Percentiles rank a stretch among this genome's conserved stretches.
Evolutionary conservation across 2,329 filamentous ascomycete species (phyloP).

Genomic region (Pochonia chlamydosporia): DNA sequence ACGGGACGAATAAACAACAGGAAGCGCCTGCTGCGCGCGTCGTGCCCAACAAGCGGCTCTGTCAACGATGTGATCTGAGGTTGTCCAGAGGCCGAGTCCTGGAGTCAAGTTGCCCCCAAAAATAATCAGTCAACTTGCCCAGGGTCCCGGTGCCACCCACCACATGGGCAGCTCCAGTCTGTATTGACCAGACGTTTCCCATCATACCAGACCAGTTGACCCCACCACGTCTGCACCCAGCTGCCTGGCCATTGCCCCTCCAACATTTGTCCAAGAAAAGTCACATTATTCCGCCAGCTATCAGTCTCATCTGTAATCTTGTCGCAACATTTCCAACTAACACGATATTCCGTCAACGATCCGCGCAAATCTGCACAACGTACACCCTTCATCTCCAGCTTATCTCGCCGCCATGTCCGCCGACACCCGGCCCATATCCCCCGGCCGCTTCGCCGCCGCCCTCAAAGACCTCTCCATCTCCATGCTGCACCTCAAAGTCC

Average conservation of each 20-base stretch:
- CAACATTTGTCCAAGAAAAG: too few species aligned
- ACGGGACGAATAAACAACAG: not conserved
- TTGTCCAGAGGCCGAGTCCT: too few species aligned
- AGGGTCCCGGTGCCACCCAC: too few species aligned
- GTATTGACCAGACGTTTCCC: not conserved
- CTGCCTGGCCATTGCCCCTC: not conserved
- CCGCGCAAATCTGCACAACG: too few species aligned
- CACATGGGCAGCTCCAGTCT: not conserved
- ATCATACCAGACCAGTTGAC: too few species aligned
- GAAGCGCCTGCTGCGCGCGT: not conserved
- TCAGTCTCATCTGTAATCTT: not conserved
- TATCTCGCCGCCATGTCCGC: constrained; percentile 48
- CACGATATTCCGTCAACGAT: too few species aligned
- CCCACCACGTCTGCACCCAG: not conserved
- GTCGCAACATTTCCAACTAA: too few species aligned
- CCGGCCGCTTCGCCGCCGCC: constrained; percentile 59
- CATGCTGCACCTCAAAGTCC: constrained; percentile 66
- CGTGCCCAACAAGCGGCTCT: not conserved
- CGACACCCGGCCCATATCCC: constrained; percentile 54
- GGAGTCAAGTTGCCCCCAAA: too few species aligned
- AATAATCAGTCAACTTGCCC: too few species aligned
- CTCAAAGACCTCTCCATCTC: constrained; percentile 60
- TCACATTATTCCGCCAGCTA: too few species aligned
- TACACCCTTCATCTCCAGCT: too few species aligned
- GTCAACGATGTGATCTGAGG: too few species aligned